Percentiles rank a stretch among this genome's conserved stretches.
Evolutionary conservation across 2,329 filamentous ascomycete genomes (phyloP).

Genomic region (Trichoderma cornu-damae): DNA sequence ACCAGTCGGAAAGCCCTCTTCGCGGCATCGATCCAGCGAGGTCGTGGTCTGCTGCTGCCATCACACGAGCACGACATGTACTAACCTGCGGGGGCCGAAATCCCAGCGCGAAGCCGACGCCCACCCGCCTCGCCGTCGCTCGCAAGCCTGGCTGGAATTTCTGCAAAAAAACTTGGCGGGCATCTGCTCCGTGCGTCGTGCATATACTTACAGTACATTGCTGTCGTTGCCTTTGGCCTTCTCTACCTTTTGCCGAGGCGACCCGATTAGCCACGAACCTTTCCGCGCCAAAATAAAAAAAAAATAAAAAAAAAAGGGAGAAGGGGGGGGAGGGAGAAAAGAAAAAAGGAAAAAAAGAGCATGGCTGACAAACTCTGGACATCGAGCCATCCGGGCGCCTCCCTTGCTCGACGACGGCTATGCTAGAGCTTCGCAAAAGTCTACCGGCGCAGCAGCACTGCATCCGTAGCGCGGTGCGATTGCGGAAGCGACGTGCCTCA

Average conservation of each 20-base stretch:
- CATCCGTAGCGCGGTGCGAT: constrained; percentile 13
- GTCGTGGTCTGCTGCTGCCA: not conserved
- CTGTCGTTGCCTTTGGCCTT: not conserved
- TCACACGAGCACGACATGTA: constrained; percentile 17
- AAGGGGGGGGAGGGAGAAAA: too few species aligned
- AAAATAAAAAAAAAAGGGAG: too few species aligned
- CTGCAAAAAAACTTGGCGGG: not conserved
- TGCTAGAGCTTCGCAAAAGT: too few species aligned
- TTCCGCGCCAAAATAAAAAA: too few species aligned
- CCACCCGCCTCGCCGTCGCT: not conserved
- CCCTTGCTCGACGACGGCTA: not conserved
- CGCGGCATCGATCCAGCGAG: not conserved
- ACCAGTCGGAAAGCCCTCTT: constrained; percentile 13
- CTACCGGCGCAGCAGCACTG: not conserved
- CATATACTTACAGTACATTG: too few species aligned
- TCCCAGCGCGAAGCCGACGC: not conserved
- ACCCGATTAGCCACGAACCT: constrained; percentile 1
- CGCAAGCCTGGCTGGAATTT: constrained; percentile 9
- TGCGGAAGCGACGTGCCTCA: constrained; percentile 8
- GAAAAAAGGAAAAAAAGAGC: too few species aligned
- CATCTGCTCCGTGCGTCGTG: too few species aligned
- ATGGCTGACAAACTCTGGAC: too few species aligned
- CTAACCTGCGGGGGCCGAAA: constrained; percentile 10
- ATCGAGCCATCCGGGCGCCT: not conserved
- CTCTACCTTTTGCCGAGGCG: not conserved